Conservation (phyloP, 768 basidiomycete genomes). For the Suillus subalutaceus region DNA sequence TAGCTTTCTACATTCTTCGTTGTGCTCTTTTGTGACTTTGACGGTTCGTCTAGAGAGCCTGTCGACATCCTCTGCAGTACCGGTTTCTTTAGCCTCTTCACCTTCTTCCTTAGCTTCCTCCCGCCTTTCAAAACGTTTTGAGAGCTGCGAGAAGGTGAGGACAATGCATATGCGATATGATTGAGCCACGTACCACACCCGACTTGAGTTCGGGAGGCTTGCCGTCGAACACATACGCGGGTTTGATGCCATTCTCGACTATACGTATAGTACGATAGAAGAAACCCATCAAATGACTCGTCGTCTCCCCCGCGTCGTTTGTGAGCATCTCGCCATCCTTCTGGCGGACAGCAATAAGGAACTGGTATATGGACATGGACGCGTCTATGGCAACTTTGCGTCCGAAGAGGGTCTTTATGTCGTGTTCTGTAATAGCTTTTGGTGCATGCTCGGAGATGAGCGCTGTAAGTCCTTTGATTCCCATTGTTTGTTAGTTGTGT, state of each 20-base stretch:
- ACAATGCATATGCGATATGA: background rate
- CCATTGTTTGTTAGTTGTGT: conserved; percentile 49
- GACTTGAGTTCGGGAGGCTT: conserved; percentile 98
- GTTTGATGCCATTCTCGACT: conserved; percentile 98
- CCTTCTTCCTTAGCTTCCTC: conserved; percentile 94
- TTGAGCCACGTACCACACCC: conserved; percentile 74
- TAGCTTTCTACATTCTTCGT: conserved; percentile 89
- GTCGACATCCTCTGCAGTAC: conserved; percentile 92
- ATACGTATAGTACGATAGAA: conserved; percentile 98
- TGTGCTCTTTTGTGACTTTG: conserved; percentile 93
- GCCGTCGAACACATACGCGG: conserved; percentile 97
- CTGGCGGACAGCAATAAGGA: conserved; percentile 96
- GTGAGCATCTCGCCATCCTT: conserved; percentile 95
- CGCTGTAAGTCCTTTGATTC: conserved; percentile 94
- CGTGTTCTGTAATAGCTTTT: conserved; percentile 81
- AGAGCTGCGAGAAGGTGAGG: conserved; percentile 58
- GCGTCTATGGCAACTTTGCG: conserved; percentile 99
- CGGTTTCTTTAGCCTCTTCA: conserved; percentile 96
- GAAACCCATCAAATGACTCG: conserved; percentile 98
- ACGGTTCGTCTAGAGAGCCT: conserved; percentile 88
- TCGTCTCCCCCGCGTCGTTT: conserved; percentile 97
- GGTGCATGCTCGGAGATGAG: conserved; percentile 92
- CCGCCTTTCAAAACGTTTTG: conserved; percentile 89
- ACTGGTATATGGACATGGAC: conserved; percentile 96
- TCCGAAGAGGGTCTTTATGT: conserved; percentile 96